Base-by-base conservation (phyloP, 2,329 filamentous ascomycete species). In the Exophiala aquamarina region DNA sequence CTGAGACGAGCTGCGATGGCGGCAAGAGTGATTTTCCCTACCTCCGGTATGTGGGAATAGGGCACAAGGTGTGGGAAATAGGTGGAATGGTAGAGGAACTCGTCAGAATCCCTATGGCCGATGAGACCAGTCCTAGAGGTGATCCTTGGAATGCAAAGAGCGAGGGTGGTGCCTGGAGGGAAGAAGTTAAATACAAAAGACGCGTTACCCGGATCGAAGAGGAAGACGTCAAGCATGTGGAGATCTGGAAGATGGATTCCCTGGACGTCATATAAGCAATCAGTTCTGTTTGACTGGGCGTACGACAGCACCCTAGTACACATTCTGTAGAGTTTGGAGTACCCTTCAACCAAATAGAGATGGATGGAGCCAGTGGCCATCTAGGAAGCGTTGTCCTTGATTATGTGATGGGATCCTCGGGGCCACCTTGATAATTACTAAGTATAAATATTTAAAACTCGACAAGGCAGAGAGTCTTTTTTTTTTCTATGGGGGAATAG, bases 241-340 rank as follows among this genome's bases (percentile, higher is more conserved):
- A 71, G 46, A 67, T 73, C 14, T 73, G 69, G 69, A 65, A 61
- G 6, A 56, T 71, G 50, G 70, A 73, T 55, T 57, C 64, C 5
- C 63, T 68, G 56, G 69, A 72, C 34, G 40, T 56, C 17, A 45
- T 51, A 28, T 56, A 40, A 55, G 18, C 15, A 6, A 20, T 13
- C 13, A 14, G 4, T 11, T 15, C 33, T 11, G 33, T 36, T 17
- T 36, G 17, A 19, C 15, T 18, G 13, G 33, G 33, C 11, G 33
- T 21, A 37, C 13, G 34, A 19, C 18, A 37, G 23, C 15, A 39
- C 18, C 36, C 18, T 10, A 6, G 18, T 15, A 26, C 15, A 13
- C 11, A 20, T 15, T 2, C 18, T 37, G n/a, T 13, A 4, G n/a
- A 37, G 13, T 31, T 31, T 31, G 28, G 28, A n/a, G n/a, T n/a